These are phyloP conservation scores for Ascosphaera pollenicola DNA, from an alignment of 2,329 filamentous ascomycete genomes.

Conservation along the genomic window DNA sequence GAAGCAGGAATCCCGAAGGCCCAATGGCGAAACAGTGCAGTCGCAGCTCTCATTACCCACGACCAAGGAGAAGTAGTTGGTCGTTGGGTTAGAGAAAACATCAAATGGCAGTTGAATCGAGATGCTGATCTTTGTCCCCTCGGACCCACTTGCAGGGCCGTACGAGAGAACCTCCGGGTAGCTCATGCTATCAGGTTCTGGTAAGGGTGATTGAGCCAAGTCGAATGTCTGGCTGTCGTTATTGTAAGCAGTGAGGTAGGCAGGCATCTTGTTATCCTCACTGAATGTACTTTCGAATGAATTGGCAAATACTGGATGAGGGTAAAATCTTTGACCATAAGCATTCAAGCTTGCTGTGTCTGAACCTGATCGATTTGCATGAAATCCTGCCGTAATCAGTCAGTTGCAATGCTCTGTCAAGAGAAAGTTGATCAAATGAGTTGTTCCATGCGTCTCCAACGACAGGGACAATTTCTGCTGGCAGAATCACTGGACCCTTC, in stretches of 20 bases:
- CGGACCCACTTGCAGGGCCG: conserved; percentile 43
- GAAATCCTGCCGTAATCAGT: background rate
- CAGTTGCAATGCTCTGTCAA: background rate
- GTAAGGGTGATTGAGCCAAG: conserved; percentile 42
- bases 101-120: conserved; percentile 59
- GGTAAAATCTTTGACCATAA: background rate
- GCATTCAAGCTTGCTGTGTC: background rate
- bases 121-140: conserved; percentile 49
- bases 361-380: background rate
- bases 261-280: background rate
- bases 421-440: background rate
- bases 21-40: conserved; percentile 40
- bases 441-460: background rate
- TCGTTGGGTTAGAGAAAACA: conserved; percentile 34
- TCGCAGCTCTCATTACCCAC: conserved; percentile 61
- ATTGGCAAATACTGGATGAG: background rate
- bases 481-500: background rate
- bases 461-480: background rate
- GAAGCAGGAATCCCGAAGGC: conserved; percentile 34
- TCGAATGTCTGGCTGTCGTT: conserved; percentile 25
- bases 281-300: background rate
- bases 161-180: conserved; percentile 45
- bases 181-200: conserved; percentile 37
- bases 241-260: background rate
- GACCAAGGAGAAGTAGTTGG: conserved; percentile 35